phyloP scores from a whole-genome alignment of 73 alveolate genomes.

The Tetrahymena malaccensis region DNA sequence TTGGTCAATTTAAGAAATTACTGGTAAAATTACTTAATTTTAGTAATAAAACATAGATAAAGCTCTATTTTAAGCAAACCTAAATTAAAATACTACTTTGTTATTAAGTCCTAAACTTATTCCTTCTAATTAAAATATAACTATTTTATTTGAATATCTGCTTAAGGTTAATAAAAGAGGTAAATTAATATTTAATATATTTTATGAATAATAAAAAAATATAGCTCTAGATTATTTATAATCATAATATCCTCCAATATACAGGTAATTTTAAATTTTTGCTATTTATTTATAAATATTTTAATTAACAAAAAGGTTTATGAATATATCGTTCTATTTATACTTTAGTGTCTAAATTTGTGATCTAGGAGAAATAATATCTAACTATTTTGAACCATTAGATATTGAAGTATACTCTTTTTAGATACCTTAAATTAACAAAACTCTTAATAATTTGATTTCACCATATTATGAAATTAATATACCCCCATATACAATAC shows the following conservation, averaged over 20 bases:
- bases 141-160: neutral
- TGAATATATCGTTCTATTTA: neutral
- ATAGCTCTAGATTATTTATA: too few relatives aligned
- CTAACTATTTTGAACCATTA: neutral
- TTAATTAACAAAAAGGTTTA: too few relatives aligned
- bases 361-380: too few relatives aligned
- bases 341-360: too few relatives aligned
- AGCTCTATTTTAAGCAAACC: neutral
- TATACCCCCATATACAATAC: neutral
- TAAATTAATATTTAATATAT: too few relatives aligned
- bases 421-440: neutral
- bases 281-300: too few relatives aligned
- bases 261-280: neutral
- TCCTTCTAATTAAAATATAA: neutral
- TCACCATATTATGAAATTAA: neutral
- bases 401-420: neutral
- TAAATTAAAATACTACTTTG: neutral
- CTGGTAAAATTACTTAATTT: neutral
- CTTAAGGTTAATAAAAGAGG: neutral
- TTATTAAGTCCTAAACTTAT: neutral
- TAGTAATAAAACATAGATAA: too few relatives aligned
- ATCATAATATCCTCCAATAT: neutral
- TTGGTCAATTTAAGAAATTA: neutral
- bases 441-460: too few relatives aligned
- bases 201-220: too few relatives aligned